Conservation (phyloP, 129 eudicot species). For the Gnaphalium uliginosum region DNA sequence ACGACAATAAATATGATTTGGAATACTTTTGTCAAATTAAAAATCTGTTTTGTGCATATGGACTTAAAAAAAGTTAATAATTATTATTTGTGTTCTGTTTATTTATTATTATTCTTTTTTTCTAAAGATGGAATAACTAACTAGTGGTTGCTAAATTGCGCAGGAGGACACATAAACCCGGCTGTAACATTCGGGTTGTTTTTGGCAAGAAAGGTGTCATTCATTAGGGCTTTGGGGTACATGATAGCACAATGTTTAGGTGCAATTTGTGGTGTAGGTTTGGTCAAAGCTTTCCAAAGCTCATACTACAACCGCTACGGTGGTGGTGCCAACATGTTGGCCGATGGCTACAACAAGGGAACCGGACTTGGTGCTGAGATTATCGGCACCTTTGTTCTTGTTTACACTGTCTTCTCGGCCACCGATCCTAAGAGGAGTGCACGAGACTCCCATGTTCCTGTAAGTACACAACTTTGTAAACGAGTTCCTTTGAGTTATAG, state of each 20-base stretch:
- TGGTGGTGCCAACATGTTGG: conserved; percentile 74
- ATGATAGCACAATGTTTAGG: conserved; percentile 89
- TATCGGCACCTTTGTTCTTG: conserved; percentile 84
- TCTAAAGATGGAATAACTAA: neutral
- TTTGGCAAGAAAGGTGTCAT: conserved; percentile 81
- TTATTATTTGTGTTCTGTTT: no score
- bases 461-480: conserved; percentile 30
- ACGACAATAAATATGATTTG: neutral
- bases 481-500: neutral
- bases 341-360: conserved; percentile 74
- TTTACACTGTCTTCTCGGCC: conserved; percentile 85
- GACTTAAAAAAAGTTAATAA: no score
- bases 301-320: conserved; percentile 65
- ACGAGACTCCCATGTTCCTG: conserved; percentile 96
- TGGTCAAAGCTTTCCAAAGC: conserved; percentile 81
- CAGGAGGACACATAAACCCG: conserved; percentile 96
- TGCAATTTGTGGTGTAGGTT: conserved; percentile 88
- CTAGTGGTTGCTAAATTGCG: conserved; percentile 22
- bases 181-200: conserved; percentile 88
- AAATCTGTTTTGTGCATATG: no score
- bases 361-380: conserved; percentile 86
- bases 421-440: conserved; percentile 92
- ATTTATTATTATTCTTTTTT: no score
- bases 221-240: conserved; percentile 72
- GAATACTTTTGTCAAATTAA: no score